Percentiles rank a stretch among this genome's conserved stretches.
These are phyloP conservation scores for Termitomyces sp. DNA, from an alignment of 768 basidiomycete genomes.

Conservation along the genomic window DNA sequence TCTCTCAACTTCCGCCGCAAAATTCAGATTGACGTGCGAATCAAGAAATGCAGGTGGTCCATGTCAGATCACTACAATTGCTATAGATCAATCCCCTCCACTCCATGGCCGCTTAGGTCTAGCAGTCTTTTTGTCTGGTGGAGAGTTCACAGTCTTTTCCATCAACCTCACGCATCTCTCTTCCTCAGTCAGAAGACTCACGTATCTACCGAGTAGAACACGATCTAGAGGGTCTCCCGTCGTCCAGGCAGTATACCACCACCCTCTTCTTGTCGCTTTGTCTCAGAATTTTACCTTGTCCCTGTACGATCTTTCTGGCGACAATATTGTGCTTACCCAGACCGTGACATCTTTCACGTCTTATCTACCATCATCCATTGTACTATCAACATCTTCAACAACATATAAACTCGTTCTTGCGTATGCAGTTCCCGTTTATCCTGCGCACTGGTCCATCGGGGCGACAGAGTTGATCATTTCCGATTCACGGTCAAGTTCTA, in stretches of 20 bases:
- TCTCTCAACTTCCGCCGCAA: constrained; percentile 28
- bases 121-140: constrained; percentile 59
- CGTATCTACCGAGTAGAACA: constrained; percentile 41
- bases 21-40: constrained; percentile 37
- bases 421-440: constrained; percentile 75
- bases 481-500: constrained; percentile 15
- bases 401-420: constrained; percentile 71
- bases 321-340: constrained; percentile 50
- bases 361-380: constrained; percentile 73
- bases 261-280: constrained; percentile 70
- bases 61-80: constrained; percentile 54
- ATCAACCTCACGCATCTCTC: constrained; percentile 41
- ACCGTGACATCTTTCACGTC: constrained; percentile 74
- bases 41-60: constrained; percentile 24
- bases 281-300: constrained; percentile 63
- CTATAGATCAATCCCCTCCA: constrained; percentile 71
- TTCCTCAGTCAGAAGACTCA: constrained; percentile 34
- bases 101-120: constrained; percentile 37
- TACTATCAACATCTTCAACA: constrained; percentile 55
- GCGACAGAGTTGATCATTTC: constrained; percentile 73
- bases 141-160: constrained; percentile 58
- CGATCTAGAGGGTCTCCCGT: constrained; percentile 39
- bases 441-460: constrained; percentile 74
- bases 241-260: constrained; percentile 68
- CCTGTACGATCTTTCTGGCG: constrained; percentile 62